Conservation (phyloP, 139 green algal species). For the Closterium sp. region DNA sequence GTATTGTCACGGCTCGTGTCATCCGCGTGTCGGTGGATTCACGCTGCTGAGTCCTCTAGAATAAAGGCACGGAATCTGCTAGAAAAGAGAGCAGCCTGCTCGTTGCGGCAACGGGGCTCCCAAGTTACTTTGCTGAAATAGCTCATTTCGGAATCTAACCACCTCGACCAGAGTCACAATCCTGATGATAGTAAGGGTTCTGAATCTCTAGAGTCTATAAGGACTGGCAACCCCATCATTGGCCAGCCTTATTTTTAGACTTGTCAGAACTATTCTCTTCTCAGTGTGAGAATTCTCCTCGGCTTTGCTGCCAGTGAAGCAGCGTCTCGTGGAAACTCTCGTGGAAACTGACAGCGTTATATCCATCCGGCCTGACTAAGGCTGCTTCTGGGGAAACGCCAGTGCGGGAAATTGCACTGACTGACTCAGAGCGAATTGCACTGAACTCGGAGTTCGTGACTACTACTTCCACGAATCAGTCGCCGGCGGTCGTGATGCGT, state of each 20-base stretch:
- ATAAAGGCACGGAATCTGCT: neutral
- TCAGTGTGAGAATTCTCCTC: neutral
- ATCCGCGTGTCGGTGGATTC: neutral
- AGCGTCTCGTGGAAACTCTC: neutral
- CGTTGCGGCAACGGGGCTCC: neutral
- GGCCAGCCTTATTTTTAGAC: neutral
- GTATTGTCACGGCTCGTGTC: neutral
- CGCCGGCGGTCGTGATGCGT: neutral
- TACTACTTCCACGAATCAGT: neutral
- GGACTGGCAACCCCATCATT: no score
- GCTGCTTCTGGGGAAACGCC: no score
- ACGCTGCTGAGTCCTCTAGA: neutral
- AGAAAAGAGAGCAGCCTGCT: neutral
- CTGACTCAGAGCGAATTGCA: no score
- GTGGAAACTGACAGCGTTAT: neutral
- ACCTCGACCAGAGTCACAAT: no score
- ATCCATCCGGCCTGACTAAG: neutral
- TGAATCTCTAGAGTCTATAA: neutral
- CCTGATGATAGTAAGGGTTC: neutral
- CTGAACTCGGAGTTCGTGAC: neutral
- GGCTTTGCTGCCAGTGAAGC: neutral
- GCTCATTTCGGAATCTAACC: neutral
- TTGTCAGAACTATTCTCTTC: no score
- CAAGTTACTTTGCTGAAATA: neutral
- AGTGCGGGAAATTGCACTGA: no score